Conservation (phyloP, 805 yeast genomes). For the Metschnikowia reukaufii region DNA sequence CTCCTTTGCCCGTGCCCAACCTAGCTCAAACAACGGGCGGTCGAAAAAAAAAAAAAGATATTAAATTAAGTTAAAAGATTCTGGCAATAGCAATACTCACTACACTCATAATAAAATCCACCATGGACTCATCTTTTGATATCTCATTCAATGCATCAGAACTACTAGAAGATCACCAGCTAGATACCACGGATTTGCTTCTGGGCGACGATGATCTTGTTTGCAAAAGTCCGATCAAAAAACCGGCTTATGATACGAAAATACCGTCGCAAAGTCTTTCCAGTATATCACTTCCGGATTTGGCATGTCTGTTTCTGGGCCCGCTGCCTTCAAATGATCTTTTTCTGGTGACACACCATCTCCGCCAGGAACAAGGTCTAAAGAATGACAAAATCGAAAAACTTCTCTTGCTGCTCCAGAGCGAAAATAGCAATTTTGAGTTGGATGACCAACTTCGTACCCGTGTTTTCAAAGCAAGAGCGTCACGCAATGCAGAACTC, state of each 20-base stretch:
- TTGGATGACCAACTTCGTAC: constrained; percentile 22
- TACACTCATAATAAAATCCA: not conserved
- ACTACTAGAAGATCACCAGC: constrained; percentile 20
- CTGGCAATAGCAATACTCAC: not conserved
- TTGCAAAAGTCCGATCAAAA: constrained; percentile 17
- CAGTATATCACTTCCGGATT: constrained; percentile 14
- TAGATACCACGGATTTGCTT: constrained; percentile 16
- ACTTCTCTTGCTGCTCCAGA: constrained; percentile 33
- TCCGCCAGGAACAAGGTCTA: constrained; percentile 25
- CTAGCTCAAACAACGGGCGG: not conserved
- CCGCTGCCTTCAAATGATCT: constrained; percentile 26
- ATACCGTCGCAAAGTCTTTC: constrained; percentile 13
- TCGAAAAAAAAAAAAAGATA: not conserved
- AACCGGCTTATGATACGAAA: not conserved
- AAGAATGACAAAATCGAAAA: constrained; percentile 39
- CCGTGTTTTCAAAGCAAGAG: constrained; percentile 22
- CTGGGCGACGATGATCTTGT: constrained; percentile 7
- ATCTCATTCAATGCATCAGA: constrained; percentile 19
- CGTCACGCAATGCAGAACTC: constrained; percentile 18
- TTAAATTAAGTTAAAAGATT: no score
- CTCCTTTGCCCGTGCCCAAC: not conserved
- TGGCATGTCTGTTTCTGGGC: constrained; percentile 15
- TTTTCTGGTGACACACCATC: constrained; percentile 32
- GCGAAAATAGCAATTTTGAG: constrained; percentile 26
- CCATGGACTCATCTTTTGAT: constrained; percentile 19